Conservation (phyloP, 2,329 filamentous ascomycete species). For the Fusarium poae region DNA sequence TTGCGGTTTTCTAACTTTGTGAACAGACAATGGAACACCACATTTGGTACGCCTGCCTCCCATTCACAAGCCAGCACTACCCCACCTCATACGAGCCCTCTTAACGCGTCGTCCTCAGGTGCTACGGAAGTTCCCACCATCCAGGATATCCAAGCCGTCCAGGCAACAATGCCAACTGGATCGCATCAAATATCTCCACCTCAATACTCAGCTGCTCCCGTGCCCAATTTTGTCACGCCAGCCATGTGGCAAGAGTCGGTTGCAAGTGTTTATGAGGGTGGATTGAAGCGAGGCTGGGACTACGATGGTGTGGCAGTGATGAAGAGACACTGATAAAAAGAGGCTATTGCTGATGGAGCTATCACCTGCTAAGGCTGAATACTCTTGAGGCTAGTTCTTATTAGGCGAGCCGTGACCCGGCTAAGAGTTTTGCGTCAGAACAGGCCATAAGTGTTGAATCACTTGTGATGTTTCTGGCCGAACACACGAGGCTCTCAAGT, state of each 20-base stretch:
- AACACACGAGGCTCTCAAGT: slow-evolving; percentile 7
- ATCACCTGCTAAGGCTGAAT: slow-evolving; percentile 18
- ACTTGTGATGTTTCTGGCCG: slow-evolving; percentile 6
- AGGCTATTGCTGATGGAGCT: slow-evolving; percentile 14
- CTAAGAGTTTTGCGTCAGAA: not conserved
- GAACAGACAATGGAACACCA: slow-evolving; percentile 93
- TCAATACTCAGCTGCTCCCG: slow-evolving; percentile 66
- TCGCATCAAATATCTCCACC: slow-evolving; percentile 63
- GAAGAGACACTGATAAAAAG: slow-evolving; percentile 48
- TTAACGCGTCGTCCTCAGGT: slow-evolving; percentile 68
- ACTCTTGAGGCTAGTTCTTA: slow-evolving; percentile 28
- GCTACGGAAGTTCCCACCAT: slow-evolving; percentile 66
- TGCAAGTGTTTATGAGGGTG: slow-evolving; percentile 75
- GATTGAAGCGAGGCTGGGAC: slow-evolving; percentile 73
- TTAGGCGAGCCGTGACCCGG: slow-evolving; percentile 9
- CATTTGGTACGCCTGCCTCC: slow-evolving; percentile 79
- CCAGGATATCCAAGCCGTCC: slow-evolving; percentile 65
- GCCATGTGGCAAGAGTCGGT: slow-evolving; percentile 82
- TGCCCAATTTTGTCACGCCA: slow-evolving; percentile 73
- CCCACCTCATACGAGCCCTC: slow-evolving; percentile 62
- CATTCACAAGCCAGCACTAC: slow-evolving; percentile 51
- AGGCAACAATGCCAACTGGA: slow-evolving; percentile 58
- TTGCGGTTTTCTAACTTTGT: slow-evolving; percentile 15
- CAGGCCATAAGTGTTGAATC: not conserved
- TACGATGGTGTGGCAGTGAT: slow-evolving; percentile 59